Base-by-base conservation (phyloP, 2,329 filamentous ascomycete species). In the Zopfia rhizophila region DNA sequence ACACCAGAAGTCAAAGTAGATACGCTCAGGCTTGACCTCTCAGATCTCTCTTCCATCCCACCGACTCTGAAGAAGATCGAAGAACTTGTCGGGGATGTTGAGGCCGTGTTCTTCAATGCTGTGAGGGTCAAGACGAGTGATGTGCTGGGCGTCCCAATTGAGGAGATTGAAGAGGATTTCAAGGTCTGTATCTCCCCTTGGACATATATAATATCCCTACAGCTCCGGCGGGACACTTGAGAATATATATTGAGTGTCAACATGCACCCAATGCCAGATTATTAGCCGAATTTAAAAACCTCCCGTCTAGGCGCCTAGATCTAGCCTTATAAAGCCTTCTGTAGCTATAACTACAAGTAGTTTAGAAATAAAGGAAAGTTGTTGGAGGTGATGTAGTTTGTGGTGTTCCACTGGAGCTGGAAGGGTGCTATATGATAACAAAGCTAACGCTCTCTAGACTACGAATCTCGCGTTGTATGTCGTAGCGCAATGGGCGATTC, bases 51-150 rank as follows among this genome's bases (percentile, higher is more conserved):
- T 0, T 63, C 67, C 3, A 66, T 81, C 27, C 61, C 65, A 4
- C 56, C 52, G 10, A 71, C 71, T 0, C 65, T 82, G 4, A 57
- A 68, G 5, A 63, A 78, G 25, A 68, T 78, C 4, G 75, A 76
- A n/a, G 19, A 35, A 0, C 36, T 66, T 33, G 65, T 69, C 1
- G 66, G 67, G n/a, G 53, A 58, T 2, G 63, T 81, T 1, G 76
- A 80, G 33, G 76, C 75, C 16, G 68, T 82, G 3, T 73, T 80
- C 30, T 82, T 77, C 69, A 83, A 83, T 52, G 78, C 80, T 0
- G 80, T 80, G 3, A 63, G 76, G 0, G 75, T 82, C 1, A 69
- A 69, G 5, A 69, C 72, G 0, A 74, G 71, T 17, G 63, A 69
- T 3, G 65, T 78, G 1, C 60, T 82, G 5, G 66, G 72, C 23